Conservation (phyloP, 345 rosid species). For the Moricandia moricandioides region DNA sequence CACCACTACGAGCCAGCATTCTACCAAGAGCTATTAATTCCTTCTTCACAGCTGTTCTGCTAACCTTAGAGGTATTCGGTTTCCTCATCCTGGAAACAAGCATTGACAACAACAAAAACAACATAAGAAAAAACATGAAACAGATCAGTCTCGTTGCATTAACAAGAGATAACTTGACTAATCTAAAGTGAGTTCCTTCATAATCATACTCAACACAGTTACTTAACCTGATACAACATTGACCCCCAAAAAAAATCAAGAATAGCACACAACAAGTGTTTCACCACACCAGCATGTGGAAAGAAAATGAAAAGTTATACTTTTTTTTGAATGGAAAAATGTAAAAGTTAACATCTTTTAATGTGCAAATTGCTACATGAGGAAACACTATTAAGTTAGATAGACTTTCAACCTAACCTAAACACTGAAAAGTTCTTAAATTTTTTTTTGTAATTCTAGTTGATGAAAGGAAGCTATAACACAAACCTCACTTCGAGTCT, state of each 20-base stretch:
- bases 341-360: no score
- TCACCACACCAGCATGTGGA: neutral
- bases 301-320: neutral
- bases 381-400: no score
- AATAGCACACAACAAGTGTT: neutral
- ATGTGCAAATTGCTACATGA: no score
- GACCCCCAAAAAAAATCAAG: no score
- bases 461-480: neutral
- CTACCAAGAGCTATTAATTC: neutral
- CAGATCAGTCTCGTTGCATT: neutral
- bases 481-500: neutral
- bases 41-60: neutral
- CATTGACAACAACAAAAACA: neutral
- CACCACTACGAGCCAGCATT: neutral
- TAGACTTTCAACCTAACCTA: no score
- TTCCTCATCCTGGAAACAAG: constrained; percentile 19
- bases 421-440: no score
- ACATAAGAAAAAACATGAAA: neutral
- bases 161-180: no score
- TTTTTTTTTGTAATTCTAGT: neutral
- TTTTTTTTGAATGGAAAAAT: no score
- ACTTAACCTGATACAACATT: no score
- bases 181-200: no score
- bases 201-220: no score
- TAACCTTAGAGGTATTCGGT: neutral